Evolutionary conservation across 1,284 basidiomycete species (phyloP).

Genomic region (Sanguinoderma infundibulare): DNA sequence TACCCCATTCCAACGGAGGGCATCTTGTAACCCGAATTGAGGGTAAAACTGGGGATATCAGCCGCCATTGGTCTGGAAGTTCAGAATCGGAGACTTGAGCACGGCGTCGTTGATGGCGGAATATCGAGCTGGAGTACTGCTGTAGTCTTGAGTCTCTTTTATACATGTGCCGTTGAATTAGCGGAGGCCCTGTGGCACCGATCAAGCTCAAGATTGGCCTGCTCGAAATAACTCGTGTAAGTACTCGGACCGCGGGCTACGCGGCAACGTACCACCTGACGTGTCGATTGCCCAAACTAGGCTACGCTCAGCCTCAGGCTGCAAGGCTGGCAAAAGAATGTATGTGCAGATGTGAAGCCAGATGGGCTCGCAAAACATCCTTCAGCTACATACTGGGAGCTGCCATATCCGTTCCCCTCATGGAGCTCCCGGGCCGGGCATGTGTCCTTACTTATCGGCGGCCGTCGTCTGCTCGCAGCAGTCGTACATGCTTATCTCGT

Average conservation of each 20-base stretch:
- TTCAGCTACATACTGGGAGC: too few species aligned
- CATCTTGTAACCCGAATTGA: constrained; percentile 26
- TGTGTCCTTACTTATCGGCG: too few species aligned
- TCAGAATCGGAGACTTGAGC: not conserved
- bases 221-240: not conserved
- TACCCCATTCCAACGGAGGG: constrained; percentile 29
- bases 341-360: too few species aligned
- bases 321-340: too few species aligned
- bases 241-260: not conserved
- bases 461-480: too few species aligned
- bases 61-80: constrained; percentile 11
- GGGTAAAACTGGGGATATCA: constrained; percentile 19
- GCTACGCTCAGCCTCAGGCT: too few species aligned
- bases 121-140: not conserved
- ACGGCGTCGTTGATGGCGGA: too few species aligned
- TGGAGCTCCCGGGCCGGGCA: too few species aligned
- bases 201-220: not conserved
- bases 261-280: not conserved
- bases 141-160: not conserved
- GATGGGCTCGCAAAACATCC: too few species aligned
- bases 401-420: too few species aligned
- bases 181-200: not conserved
- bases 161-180: not conserved
- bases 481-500: too few species aligned
- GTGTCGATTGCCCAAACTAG: too few species aligned